Evolutionary conservation across 306 rosid genomes (phyloP), one percentile per base, ranked within the genome.

Genomic region (Cucumis cinereus): DNA sequence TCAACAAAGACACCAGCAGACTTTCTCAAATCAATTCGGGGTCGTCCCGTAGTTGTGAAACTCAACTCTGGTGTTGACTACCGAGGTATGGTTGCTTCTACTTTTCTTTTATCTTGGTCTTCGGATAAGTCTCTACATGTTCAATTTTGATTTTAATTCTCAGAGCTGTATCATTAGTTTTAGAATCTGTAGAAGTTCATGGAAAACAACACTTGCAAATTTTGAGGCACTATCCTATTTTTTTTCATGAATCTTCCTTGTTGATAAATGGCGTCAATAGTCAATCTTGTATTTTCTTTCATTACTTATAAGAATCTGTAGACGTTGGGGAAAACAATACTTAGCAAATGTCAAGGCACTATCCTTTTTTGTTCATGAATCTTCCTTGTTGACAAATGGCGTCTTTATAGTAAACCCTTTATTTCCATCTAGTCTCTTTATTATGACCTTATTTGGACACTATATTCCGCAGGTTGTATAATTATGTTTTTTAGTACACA

Each of bases 11-110:
- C 95, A 30, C 98, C 97, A 0, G 96, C 97, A 0, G 97, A 93
- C 86, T 93, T 93, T 69, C 97, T 93, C 74, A 93, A 93, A 70
- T 90, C 98, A 47, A 93, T 93, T 77, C 95, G 98, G 0, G 98
- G 98, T 33, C 93, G 93, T 49, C 98, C 98, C 0, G 98, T 93
- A 77, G 98, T 93, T 26, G 98, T 93, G 10, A 93, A 93, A 81
- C 88, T 93, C 74, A 93, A 93, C 81, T 93, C 98, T 28, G 98
- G 98, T 7, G 98, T 93, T 35, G 98, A 93, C 66, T 93, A 93
- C 73, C 80, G 98, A 88, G 98, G 98, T 93, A 43, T 5, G 36
- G 35, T 36, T 54, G 54, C 79, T 6, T 73, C 20, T 81, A 30
- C 47, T 52, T 43, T 56, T 17, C 50, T 17, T 52, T 36, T 68